phyloP scores from a whole-genome alignment of 257 asterid genomes.

The Penstemon barbatus region DNA sequence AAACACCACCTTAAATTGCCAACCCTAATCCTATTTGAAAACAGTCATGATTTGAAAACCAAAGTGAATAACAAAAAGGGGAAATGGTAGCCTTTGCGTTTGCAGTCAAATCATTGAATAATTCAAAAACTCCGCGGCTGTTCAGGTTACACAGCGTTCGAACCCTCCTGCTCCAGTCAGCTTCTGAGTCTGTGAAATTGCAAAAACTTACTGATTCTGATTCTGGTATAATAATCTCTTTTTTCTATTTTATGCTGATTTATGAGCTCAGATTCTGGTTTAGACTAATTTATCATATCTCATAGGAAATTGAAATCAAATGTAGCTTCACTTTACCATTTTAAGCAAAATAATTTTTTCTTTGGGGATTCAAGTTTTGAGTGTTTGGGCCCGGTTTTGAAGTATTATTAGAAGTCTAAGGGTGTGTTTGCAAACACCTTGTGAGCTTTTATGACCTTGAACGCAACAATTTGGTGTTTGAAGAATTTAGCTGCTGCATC shows the following conservation, averaged over 20 bases:
- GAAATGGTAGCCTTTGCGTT: conserved; percentile 42
- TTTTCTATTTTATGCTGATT: background rate
- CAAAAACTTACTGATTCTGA: conserved; percentile 57
- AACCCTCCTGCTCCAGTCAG: conserved; percentile 63
- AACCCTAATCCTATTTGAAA: no score
- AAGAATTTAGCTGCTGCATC: no score
- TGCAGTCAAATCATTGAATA: conserved; percentile 42
- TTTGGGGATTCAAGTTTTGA: background rate
- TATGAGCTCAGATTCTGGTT: background rate
- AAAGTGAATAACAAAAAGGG: background rate
- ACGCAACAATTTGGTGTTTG: no score
- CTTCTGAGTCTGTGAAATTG: conserved; percentile 69
- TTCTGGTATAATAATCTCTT: conserved; percentile 50
- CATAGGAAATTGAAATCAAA: background rate
- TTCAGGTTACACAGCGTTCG: conserved; percentile 53
- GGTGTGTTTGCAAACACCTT: no score
- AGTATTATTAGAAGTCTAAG: background rate
- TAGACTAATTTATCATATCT: background rate
- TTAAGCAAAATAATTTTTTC: background rate
- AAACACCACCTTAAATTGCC: no score
- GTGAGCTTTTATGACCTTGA: no score
- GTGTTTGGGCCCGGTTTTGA: background rate
- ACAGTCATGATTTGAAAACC: no score
- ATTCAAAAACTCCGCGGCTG: conserved; percentile 22
- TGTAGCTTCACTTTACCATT: background rate